Base-by-base conservation (phyloP, 2,329 filamentous ascomycete species). In the Neoscytalidium dimidiatum region DNA sequence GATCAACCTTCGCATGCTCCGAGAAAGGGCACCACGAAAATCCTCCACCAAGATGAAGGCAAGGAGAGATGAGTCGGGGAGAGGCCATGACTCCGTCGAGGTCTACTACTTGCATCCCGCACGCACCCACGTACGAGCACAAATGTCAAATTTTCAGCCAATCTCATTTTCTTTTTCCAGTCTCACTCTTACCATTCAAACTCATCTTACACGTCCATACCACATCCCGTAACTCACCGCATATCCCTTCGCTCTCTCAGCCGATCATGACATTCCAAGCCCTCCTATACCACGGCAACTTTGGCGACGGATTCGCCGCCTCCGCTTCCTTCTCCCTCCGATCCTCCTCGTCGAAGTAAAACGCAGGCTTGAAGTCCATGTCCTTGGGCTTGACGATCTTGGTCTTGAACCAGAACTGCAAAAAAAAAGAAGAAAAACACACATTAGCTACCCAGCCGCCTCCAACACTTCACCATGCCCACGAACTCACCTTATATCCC, bases 401-500 rank as follows among this genome's bases (percentile, higher is more conserved):
- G 4, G 48, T 51, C 26, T 9, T 51, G 48, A 51, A 51, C 48
- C 48, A 51, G 26, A 29, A n/a, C 48, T 51, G 4, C 13, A 28
- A 13, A 23, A 48, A 4, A 23, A 28, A 26, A 26, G 21, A 5
- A 46, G 43, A n/a, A 1, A 21, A 8, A 6, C 43, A 17, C n/a
- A 6, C 8, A 14, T 3, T 26, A 23, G n/a, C 33, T 35, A 7
- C 38, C 7, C 38, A 14, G n/a, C n/a, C n/a, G n/a, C n/a, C n/a
- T n/a, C n/a, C n/a, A n/a, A n/a, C 9, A 23, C 17, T 13, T 21
- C 19, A 6, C 9, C 1, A 29, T 13, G 2, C 4, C 23, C 13
- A 17, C n/a, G 17, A 44, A n/a, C 66, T 41, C 29, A 68, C 67
- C 62, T 70, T 70, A 29, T 70, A 69, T 6, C 61, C 67, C 17